phyloP scores from a whole-genome alignment of 2,329 filamentous ascomycete genomes.

The Exophiala sp. region DNA sequence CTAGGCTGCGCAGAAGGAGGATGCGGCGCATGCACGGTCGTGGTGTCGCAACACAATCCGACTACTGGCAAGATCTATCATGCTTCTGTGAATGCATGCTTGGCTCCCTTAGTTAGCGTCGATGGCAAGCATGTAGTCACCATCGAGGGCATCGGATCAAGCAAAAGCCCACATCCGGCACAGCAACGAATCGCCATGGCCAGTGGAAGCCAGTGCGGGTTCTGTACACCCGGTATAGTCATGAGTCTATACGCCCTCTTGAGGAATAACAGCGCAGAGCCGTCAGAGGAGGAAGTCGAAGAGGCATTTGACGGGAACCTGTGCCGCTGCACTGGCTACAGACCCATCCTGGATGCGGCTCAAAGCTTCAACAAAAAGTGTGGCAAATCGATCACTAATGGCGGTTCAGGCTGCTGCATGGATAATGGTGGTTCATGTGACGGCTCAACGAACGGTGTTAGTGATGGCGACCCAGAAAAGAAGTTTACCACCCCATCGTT shows the following conservation, averaged over 20 bases:
- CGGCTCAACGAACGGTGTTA: conserved; percentile 32
- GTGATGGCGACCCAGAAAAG: conserved; percentile 43
- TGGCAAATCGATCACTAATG: conserved; percentile 55
- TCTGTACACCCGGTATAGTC: conserved; percentile 96
- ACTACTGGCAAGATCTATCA: conserved; percentile 92
- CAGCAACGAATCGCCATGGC: conserved; percentile 88
- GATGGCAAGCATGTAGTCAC: conserved; percentile 99
- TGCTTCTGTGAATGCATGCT: conserved; percentile 91
- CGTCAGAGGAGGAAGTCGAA: conserved; percentile 79
- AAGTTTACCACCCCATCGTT: conserved; percentile 83
- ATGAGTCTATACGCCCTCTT: conserved; percentile 95
- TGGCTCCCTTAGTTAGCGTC: conserved; percentile 86
- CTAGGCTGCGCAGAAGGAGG: conserved; percentile 95
- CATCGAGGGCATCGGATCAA: conserved; percentile 89
- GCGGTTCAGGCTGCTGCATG: conserved; percentile 70
- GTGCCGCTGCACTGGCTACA: conserved; percentile 91
- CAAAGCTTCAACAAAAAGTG: conserved; percentile 73
- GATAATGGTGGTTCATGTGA: conserved; percentile 67
- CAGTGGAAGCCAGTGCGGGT: conserved; percentile 91
- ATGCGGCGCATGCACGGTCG: conserved; percentile 91
- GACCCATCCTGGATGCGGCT: conserved; percentile 89
- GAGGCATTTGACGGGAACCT: conserved; percentile 97
- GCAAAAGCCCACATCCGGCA: conserved; percentile 78
- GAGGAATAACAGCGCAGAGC: conserved; percentile 64
- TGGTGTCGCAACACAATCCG: conserved; percentile 89